These are phyloP conservation scores for Fomitopsis pinicola DNA, from an alignment of 1,284 basidiomycete species.

Conservation along the genomic window DNA sequence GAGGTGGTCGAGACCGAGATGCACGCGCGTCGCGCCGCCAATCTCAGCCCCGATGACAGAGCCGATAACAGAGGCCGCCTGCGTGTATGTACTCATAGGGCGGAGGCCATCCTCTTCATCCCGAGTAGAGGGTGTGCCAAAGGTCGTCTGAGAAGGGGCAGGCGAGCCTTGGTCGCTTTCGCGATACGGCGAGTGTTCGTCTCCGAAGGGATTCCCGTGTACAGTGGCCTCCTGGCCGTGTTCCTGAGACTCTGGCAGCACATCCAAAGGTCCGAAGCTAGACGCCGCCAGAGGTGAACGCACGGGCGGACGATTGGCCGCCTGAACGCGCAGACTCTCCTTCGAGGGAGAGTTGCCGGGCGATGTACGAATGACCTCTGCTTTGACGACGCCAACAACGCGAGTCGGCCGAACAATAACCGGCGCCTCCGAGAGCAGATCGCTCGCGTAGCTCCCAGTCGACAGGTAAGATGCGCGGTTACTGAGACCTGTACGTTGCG, in stretches of 20 bases:
- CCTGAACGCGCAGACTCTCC: conserved; percentile 31
- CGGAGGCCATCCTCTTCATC: conserved; percentile 27
- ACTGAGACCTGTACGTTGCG: conserved; percentile 50
- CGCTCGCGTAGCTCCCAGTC: conserved; percentile 68
- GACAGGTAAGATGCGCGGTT: conserved; percentile 70
- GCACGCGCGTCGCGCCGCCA: conserved; percentile 58
- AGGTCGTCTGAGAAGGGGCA: conserved; percentile 39
- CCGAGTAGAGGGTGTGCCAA: conserved; percentile 27
- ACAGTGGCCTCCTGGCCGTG: conserved; percentile 28
- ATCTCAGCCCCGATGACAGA: conserved; percentile 52
- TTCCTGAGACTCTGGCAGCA: conserved; percentile 50
- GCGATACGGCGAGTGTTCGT: conserved; percentile 44
- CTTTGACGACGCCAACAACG: conserved; percentile 70
- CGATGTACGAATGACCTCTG: conserved; percentile 68
- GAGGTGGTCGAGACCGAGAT: conserved; percentile 44
- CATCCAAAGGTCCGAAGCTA: conserved; percentile 70
- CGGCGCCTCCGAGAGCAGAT: conserved; percentile 74
- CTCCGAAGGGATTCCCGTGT: conserved; percentile 58
- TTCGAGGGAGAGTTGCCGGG: conserved; percentile 32
- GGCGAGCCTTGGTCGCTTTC: conserved; percentile 25
- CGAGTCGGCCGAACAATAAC: conserved; percentile 72
- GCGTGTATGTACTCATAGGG: conserved; percentile 57
- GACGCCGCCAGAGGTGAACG: conserved; percentile 66
- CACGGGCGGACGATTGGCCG: conserved; percentile 36
- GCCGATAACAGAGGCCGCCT: conserved; percentile 56